Percentiles rank a stretch among this genome's conserved stretches.
phyloP scores from a whole-genome alignment of 1,284 basidiomycete genomes.

The Apiotrichum mycotoxinovorans region DNA sequence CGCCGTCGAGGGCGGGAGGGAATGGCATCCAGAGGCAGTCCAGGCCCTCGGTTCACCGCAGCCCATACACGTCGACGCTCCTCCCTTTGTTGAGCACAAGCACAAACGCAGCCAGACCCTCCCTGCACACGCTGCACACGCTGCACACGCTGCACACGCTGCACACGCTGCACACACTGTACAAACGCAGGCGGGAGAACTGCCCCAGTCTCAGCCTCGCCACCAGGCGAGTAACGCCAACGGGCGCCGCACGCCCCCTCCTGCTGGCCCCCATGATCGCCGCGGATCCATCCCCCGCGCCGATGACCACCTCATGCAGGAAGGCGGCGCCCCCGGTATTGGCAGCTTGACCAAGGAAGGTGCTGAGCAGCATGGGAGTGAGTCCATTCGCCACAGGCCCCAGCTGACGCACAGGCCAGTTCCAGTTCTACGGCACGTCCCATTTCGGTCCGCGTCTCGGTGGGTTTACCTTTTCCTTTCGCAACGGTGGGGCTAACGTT shows the following conservation, averaged over 20 bases:
- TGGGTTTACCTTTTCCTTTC: constrained; percentile 20
- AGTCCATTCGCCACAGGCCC: not conserved
- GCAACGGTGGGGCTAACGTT: too few relatives aligned
- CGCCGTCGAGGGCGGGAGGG: not conserved
- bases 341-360: constrained; percentile 23
- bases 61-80: too few relatives aligned
- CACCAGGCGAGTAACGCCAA: not conserved
- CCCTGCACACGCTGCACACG: too few relatives aligned
- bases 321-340: constrained; percentile 24
- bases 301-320: constrained; percentile 26
- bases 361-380: constrained; percentile 17
- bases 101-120: too few relatives aligned
- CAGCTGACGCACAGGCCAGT: constrained; percentile 18
- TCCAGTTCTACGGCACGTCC: constrained; percentile 33
- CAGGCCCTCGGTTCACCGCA: too few relatives aligned
- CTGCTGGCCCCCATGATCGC: not conserved
- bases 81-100: too few relatives aligned
- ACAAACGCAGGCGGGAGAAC: too few relatives aligned
- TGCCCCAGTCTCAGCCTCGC: too few relatives aligned
- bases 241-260: constrained; percentile 1
- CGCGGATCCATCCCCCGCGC: not conserved
- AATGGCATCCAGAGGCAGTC: too few relatives aligned
- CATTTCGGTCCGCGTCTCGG: constrained; percentile 32
- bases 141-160: too few relatives aligned
- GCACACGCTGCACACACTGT: too few relatives aligned